These are phyloP conservation scores for Boletus coccyginus DNA, from an alignment of 768 basidiomycete species.

Conservation along the genomic window DNA sequence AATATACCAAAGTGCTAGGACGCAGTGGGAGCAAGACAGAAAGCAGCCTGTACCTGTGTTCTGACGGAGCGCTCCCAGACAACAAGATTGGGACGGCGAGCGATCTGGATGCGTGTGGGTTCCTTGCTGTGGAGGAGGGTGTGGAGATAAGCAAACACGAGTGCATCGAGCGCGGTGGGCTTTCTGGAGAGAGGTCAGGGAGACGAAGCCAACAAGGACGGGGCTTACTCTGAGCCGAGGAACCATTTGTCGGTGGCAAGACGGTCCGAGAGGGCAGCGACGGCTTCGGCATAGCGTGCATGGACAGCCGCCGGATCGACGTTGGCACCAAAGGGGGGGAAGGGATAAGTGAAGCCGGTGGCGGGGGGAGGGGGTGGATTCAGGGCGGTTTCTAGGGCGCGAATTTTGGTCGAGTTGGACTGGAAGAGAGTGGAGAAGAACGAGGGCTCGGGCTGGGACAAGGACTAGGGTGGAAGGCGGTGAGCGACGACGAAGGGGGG, in stretches of 20 bases:
- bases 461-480: slow-evolving; percentile 33
- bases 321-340: slow-evolving; percentile 61
- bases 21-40: slow-evolving; percentile 23
- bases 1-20: slow-evolving; percentile 16
- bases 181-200: slow-evolving; percentile 40
- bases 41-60: slow-evolving; percentile 52
- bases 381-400: slow-evolving; percentile 48
- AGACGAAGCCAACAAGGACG: slow-evolving; percentile 3
- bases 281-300: slow-evolving; percentile 66
- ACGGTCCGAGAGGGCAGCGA: slow-evolving; percentile 69
- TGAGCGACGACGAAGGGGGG: slow-evolving; percentile 4
- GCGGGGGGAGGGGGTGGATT: slow-evolving; percentile 67
- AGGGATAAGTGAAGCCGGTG: slow-evolving; percentile 61
- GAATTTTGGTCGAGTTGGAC: slow-evolving; percentile 27
- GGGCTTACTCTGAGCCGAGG: slow-evolving; percentile 62
- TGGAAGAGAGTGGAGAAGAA: slow-evolving; percentile 47
- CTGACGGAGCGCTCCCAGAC: slow-evolving; percentile 77
- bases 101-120: slow-evolving; percentile 57
- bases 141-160: slow-evolving; percentile 80
- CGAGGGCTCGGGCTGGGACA: slow-evolving; percentile 46
- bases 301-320: slow-evolving; percentile 50
- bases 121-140: slow-evolving; percentile 48
- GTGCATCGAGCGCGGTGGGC: slow-evolving; percentile 79
- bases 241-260: slow-evolving; percentile 81
- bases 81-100: slow-evolving; percentile 71